Percentiles rank a stretch among this genome's conserved stretches.
Conservation (phyloP, 2,329 filamentous ascomycete genomes). For the Fusarium sp. region DNA sequence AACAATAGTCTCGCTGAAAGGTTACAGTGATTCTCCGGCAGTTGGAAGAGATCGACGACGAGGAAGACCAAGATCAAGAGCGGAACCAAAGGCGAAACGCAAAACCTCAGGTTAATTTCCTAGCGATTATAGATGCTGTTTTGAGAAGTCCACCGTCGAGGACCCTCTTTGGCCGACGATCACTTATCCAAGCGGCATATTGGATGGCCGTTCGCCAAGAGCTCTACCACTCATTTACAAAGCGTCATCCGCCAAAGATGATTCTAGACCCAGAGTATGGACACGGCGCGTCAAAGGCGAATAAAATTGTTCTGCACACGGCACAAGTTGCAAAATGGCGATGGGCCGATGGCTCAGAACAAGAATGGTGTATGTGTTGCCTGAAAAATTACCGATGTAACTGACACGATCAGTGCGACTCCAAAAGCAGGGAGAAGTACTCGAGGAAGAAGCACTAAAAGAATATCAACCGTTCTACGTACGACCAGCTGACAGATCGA, state of each 20-base stretch:
- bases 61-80: constrained; percentile 48
- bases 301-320: constrained; percentile 57
- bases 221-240: constrained; percentile 57
- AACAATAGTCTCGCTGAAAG: too few species aligned
- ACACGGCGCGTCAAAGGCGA: constrained; percentile 52
- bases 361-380: constrained; percentile 52
- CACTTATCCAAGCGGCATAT: constrained; percentile 56
- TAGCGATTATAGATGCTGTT: constrained; percentile 57
- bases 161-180: constrained; percentile 52
- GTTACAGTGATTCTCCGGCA: constrained; percentile 54
- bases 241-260: constrained; percentile 54
- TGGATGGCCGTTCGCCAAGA: constrained; percentile 58
- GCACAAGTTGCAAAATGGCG: constrained; percentile 58
- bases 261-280: constrained; percentile 52
- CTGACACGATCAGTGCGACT: constrained; percentile 48
- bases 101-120: constrained; percentile 53
- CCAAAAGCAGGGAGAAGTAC: constrained; percentile 52
- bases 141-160: constrained; percentile 54
- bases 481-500: constrained; percentile 51
- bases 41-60: constrained; percentile 57
- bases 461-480: constrained; percentile 53
- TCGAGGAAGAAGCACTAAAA: constrained; percentile 51
- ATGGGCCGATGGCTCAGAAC: constrained; percentile 52
- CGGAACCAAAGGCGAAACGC: constrained; percentile 14
- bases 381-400: fast-evolving